Evolutionary conservation across 2,329 filamentous ascomycete species (phyloP).

Genomic region (Botrytis deweyae): DNA sequence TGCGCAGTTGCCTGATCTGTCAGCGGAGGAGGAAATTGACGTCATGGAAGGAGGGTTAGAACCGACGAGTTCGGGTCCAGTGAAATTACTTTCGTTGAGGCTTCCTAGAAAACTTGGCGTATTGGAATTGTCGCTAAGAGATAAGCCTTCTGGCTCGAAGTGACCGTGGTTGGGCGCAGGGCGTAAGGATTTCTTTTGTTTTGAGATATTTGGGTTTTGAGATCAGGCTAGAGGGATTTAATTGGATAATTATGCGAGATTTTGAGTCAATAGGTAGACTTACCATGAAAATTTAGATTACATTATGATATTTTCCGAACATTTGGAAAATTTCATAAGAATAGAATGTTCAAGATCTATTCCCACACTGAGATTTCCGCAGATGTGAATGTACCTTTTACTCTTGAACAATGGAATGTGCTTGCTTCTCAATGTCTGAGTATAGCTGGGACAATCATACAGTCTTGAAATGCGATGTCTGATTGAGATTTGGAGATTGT

Average conservation of each 20-base stretch:
- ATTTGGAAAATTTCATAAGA: no score
- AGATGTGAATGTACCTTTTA: no score
- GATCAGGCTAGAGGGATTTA: background rate
- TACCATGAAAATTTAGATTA: no score
- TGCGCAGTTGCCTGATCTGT: no score
- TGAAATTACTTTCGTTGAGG: background rate
- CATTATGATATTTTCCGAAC: background rate
- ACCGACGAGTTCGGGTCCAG: background rate
- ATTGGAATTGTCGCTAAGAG: background rate
- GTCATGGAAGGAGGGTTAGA: background rate
- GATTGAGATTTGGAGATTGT: no score
- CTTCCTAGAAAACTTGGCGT: background rate
- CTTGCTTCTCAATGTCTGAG: background rate
- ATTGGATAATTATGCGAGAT: no score
- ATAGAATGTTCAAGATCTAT: background rate
- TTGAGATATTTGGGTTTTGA: background rate
- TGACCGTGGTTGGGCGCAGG: background rate
- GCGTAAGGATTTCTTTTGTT: background rate
- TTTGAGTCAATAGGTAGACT: background rate
- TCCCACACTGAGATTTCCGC: background rate
- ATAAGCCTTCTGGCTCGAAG: background rate
- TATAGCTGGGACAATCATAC: rapidly evolving
- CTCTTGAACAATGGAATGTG: background rate
- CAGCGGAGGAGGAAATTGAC: background rate
- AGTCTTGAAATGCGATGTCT: background rate